A percentile compares a stretch with the other conserved stretches of the same genome.
These are phyloP conservation scores for Fusarium sp. DNA, from an alignment of 2,329 filamentous ascomycete genomes.

Conservation along the genomic window DNA sequence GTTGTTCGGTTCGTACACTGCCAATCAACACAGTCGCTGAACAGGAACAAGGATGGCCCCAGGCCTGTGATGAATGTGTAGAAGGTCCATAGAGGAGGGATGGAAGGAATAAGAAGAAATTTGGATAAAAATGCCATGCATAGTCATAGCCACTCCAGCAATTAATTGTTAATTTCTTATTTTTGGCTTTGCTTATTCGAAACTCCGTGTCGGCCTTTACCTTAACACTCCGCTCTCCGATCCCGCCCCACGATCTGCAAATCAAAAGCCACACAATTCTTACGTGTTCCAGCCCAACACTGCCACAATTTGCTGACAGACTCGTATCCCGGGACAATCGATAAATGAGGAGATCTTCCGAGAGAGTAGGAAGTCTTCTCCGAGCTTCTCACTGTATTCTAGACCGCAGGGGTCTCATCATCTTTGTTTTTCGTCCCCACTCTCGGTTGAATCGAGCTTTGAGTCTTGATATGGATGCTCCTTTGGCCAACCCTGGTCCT, in stretches of 20 bases:
- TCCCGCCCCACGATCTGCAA: not conserved
- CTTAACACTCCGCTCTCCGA: not conserved
- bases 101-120: no score
- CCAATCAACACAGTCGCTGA: no score
- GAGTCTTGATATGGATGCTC: no score
- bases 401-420: not conserved
- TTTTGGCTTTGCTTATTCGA: no score
- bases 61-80: no score
- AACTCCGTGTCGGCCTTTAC: not conserved
- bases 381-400: not conserved
- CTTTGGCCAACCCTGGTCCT: no score
- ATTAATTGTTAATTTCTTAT: no score
- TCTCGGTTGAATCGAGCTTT: not conserved
- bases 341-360: not conserved
- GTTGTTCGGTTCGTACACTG: not conserved
- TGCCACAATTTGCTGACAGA: not conserved
- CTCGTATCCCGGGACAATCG: not conserved
- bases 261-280: not conserved
- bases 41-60: no score
- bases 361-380: not conserved
- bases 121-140: no score
- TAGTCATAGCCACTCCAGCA: no score
- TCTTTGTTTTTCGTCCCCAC: not conserved
- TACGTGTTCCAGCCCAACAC: not conserved
- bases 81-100: no score